These are phyloP conservation scores for Phytophthora parvispora DNA, from an alignment of 352 stramenopile genomes.

Conservation along the genomic window DNA sequence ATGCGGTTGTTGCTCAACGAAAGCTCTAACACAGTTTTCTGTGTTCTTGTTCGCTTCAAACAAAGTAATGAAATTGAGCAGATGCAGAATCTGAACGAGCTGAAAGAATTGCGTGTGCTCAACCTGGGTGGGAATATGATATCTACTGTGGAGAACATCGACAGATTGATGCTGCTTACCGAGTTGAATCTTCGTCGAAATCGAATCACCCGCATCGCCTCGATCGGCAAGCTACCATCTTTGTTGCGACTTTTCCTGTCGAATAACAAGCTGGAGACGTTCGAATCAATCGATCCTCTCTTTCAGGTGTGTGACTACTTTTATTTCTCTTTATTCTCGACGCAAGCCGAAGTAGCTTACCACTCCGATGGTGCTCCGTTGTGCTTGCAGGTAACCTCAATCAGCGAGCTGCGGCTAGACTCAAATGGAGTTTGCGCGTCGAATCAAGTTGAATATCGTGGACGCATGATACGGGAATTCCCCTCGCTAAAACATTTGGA, in stretches of 20 bases:
- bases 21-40: background rate
- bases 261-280: constrained; percentile 88
- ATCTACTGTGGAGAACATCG: constrained; percentile 78
- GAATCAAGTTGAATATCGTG: constrained; percentile 69
- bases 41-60: constrained; percentile 3
- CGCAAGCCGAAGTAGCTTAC: background rate
- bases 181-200: constrained; percentile 94
- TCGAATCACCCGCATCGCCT: constrained; percentile 62
- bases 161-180: constrained; percentile 83
- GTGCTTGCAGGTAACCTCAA: constrained; percentile 51
- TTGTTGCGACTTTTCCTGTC: constrained; percentile 92
- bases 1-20: background rate
- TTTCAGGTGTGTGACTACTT: constrained; percentile 48
- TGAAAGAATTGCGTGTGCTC: constrained; percentile 91
- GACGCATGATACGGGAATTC: constrained; percentile 77
- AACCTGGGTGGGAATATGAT: constrained; percentile 93
- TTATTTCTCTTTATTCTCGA: background rate
- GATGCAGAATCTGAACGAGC: constrained; percentile 89
- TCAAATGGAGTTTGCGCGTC: constrained; percentile 76
- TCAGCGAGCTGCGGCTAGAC: constrained; percentile 91
- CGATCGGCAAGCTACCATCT: constrained; percentile 75
- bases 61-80: constrained; percentile 88
- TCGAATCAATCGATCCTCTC: constrained; percentile 80
- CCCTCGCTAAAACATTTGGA: constrained; percentile 89
- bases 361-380: background rate